A percentile compares a stretch with the other conserved stretches of the same genome.
Conservation (phyloP, 148 eudicot genomes). For the Fagopyrum homotropicum region DNA sequence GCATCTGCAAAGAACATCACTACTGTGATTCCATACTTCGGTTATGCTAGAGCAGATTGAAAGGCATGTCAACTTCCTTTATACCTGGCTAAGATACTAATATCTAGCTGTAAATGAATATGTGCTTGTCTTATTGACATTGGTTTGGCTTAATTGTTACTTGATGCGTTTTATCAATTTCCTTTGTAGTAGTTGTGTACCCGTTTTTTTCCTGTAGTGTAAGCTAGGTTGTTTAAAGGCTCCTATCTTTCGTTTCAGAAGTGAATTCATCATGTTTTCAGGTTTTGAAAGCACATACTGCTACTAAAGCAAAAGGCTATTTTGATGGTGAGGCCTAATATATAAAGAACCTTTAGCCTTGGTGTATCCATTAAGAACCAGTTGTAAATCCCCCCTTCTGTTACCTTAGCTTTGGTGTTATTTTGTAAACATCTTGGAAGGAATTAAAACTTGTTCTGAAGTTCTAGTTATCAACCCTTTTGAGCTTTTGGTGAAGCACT, state of each 20-base stretch:
- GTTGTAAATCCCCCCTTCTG: too few relatives aligned
- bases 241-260: background rate
- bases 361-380: too few relatives aligned
- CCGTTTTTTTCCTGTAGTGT: background rate
- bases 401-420: too few relatives aligned
- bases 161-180: background rate
- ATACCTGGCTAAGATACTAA: background rate
- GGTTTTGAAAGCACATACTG: slow-evolving; percentile 83
- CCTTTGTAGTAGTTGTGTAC: background rate
- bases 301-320: slow-evolving; percentile 85
- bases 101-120: background rate
- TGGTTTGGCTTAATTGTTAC: background rate
- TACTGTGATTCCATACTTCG: slow-evolving; percentile 70
- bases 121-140: background rate
- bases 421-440: too few relatives aligned
- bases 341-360: too few relatives aligned
- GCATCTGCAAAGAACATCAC: slow-evolving; percentile 67
- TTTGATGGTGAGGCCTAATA: slow-evolving; percentile 37
- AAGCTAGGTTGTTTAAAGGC: background rate
- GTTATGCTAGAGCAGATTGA: slow-evolving; percentile 76
- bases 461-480: too few relatives aligned
- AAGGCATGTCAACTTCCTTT: slow-evolving; percentile 28
- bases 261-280: slow-evolving; percentile 15
- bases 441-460: too few relatives aligned
- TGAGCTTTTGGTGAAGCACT: too few relatives aligned